Evolutionary conservation across 148 eudicot species (phyloP).

Genomic region (Chenopodium quinoa): DNA sequence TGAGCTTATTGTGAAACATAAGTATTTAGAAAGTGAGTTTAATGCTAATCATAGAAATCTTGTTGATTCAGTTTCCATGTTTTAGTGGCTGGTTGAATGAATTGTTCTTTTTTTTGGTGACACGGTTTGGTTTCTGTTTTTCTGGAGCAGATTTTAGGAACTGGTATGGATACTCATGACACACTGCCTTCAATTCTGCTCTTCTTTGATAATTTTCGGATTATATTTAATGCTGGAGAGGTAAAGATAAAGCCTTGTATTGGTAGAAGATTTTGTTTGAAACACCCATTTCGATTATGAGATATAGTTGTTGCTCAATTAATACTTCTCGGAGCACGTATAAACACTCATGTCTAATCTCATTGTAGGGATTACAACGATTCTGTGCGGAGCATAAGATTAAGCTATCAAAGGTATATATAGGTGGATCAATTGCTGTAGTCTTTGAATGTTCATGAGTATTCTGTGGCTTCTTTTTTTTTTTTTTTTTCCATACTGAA

Average conservation of each 20-base stretch:
- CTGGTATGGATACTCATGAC: conserved; percentile 90
- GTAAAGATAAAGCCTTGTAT: conserved; percentile 28
- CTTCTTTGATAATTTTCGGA: conserved; percentile 72
- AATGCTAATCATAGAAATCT: neutral
- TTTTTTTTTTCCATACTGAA: neutral
- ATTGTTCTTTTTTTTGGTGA: neutral
- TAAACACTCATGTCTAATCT: neutral
- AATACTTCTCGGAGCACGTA: neutral
- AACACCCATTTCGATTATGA: neutral
- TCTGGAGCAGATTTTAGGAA: conserved; percentile 61
- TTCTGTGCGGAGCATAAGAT: conserved; percentile 80
- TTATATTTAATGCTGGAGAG: conserved; percentile 87
- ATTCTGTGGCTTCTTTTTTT: neutral
- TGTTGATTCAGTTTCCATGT: neutral
- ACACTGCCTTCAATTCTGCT: conserved; percentile 73
- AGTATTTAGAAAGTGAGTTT: too few relatives aligned
- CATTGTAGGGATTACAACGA: conserved; percentile 71
- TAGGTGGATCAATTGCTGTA: neutral
- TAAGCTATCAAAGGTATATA: conserved; percentile 66
- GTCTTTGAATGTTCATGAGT: neutral
- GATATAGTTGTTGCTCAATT: neutral
- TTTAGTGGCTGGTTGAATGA: too few relatives aligned
- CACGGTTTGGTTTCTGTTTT: neutral
- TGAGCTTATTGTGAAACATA: too few relatives aligned
- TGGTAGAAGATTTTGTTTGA: neutral